A percentile compares a stretch with the other conserved stretches of the same genome.
Conservation (phyloP, 2,329 filamentous ascomycete genomes). For the Diaporthe helianthi region DNA sequence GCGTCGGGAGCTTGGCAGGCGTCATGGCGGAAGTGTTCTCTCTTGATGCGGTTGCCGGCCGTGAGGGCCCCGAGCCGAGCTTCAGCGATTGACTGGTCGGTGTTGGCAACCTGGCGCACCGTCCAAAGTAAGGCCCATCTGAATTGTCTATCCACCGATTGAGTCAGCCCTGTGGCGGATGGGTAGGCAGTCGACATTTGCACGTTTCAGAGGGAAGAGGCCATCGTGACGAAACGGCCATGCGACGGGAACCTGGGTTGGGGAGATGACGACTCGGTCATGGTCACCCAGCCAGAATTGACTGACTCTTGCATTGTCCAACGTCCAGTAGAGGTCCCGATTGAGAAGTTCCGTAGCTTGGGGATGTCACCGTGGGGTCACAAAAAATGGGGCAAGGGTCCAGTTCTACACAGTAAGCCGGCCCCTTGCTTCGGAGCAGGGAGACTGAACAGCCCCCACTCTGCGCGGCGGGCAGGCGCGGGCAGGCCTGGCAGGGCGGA, state of each 20-base stretch:
- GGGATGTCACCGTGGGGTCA: constrained; percentile 12
- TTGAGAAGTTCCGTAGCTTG: constrained; percentile 3
- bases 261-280: neutral
- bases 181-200: neutral
- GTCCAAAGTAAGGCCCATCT: neutral
- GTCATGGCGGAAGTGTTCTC: constrained; percentile 5
- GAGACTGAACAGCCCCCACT: constrained; percentile 4
- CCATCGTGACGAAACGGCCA: constrained; percentile 13
- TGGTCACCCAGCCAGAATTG: neutral
- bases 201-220: constrained; percentile 1
- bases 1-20: constrained; percentile 7
- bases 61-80: constrained; percentile 6
- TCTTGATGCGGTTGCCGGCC: neutral
- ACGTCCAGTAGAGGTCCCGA: neutral
- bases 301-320: constrained; percentile 8
- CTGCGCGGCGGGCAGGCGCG: neutral
- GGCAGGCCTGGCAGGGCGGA: constrained; percentile 1
- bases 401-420: constrained; percentile 3
- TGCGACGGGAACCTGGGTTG: constrained; percentile 11
- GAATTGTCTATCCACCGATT: neutral
- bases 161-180: constrained; percentile 11
- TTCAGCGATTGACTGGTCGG: neutral
- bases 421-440: constrained; percentile 1
- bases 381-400: constrained; percentile 14
- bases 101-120: neutral